phyloP scores from a whole-genome alignment of 2,329 filamentous ascomycete genomes.

The Bipolaris bicolor region DNA sequence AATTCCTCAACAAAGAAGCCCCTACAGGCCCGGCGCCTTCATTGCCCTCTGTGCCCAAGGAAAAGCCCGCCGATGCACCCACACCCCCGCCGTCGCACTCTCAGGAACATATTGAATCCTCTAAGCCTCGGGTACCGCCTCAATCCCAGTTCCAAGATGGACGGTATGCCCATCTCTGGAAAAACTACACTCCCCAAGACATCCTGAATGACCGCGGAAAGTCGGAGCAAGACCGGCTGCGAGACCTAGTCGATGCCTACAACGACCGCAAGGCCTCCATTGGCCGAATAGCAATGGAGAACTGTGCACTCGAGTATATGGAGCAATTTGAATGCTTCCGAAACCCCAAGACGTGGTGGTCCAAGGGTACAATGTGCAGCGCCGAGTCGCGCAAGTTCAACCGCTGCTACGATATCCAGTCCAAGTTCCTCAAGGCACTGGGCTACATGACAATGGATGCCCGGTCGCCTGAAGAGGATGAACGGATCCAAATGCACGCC shows the following conservation, averaged over 20 bases:
- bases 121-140: slow-evolving; percentile 50
- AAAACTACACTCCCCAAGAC: slow-evolving; percentile 77
- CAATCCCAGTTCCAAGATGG: slow-evolving; percentile 71
- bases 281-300: slow-evolving; percentile 84
- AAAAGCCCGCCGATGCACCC: slow-evolving; percentile 32
- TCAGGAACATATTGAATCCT: slow-evolving; percentile 19
- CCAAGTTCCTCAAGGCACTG: slow-evolving; percentile 86
- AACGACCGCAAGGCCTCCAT: slow-evolving; percentile 82
- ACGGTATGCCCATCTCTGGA: slow-evolving; percentile 88
- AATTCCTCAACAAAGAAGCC: slow-evolving; percentile 84
- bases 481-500: slow-evolving; percentile 89
- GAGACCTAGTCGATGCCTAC: slow-evolving; percentile 80
- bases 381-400: slow-evolving; percentile 79
- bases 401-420: slow-evolving; percentile 87
- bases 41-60: slow-evolving; percentile 32
- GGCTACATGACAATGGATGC: slow-evolving; percentile 79
- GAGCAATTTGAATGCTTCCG: slow-evolving; percentile 83
- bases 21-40: slow-evolving; percentile 67
- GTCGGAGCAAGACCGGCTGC: slow-evolving; percentile 79
- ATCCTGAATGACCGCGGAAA: slow-evolving; percentile 72
- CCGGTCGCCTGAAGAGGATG: slow-evolving; percentile 73
- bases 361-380: slow-evolving; percentile 79
- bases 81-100: slow-evolving; percentile 13
- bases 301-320: slow-evolving; percentile 87
- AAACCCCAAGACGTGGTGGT: slow-evolving; percentile 66